Evolutionary conservation across 139 green algal genomes (phyloP), one percentile per base, ranked within the genome.

Genomic region (Tetratostichococcus sp.): DNA sequence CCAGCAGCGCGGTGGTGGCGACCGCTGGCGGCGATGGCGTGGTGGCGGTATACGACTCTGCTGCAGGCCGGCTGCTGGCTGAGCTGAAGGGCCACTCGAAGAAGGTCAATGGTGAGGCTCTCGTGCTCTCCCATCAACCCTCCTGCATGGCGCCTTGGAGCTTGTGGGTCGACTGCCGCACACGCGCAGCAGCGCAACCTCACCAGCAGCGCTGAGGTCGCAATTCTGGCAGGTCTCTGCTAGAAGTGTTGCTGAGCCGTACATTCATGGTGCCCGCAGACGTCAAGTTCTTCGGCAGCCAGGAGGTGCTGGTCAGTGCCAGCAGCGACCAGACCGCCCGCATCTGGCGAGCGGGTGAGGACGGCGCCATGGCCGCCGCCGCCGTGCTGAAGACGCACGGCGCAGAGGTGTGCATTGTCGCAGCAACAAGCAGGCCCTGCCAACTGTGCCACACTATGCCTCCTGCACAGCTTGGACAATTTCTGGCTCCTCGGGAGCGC

Each of bases 41-140:
- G 8, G 84, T 96, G 26, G 84, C 93, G 75, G 72, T 95, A n/a
- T 94, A 88, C 62, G 84, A 92, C 77, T 43, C 35, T 14, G 43
- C 35, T 0, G 68, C 34, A 4, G 43, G 76, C 19, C 80, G 89
- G 31, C 67, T 91, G 16, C 57, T 89, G 31, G 77, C 79, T 43
- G 77, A 79, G 0, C 80, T 98, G 30, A 75, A 81, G 23, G 94
- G 92, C 26, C 95, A 98, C 84, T 70, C 69, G 69, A 99, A 98
- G 87, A 84, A 84, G 67, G 82, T 96, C 43, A 93, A 62, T n/a
- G 62, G 70, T 65, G 78, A 80, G 62, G 76, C 68, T 19, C 82
- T 86, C 28, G 62, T 80, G 25, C 39, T n/a, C n/a, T n/a, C n/a
- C n/a, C n/a, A n/a, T n/a, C n/a, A n/a, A n/a, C n/a, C n/a, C n/a